Conservation (phyloP, 2,329 filamentous ascomycete genomes). For the Beauveria australis region DNA sequence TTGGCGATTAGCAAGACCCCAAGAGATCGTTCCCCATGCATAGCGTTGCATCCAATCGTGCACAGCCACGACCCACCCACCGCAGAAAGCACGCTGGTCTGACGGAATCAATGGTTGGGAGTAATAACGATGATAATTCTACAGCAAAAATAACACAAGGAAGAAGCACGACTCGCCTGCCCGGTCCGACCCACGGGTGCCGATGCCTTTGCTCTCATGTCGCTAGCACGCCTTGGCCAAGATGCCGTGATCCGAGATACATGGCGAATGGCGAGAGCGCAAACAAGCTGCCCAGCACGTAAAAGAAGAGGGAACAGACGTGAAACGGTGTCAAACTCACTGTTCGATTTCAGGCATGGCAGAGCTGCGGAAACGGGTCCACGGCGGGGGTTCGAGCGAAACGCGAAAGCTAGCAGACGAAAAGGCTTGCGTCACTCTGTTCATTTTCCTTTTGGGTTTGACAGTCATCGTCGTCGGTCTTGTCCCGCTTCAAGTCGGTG, state of each 20-base stretch:
- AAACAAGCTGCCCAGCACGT: neutral
- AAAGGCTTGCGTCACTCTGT: conserved; percentile 8
- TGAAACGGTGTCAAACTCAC: neutral
- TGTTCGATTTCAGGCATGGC: neutral
- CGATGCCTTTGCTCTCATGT: neutral
- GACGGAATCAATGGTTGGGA: neutral
- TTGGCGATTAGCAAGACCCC: neutral
- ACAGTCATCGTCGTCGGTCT: neutral
- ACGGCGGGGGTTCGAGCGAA: neutral
- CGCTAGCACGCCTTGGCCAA: conserved; percentile 8
- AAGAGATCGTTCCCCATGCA: neutral
- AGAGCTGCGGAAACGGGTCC: neutral
- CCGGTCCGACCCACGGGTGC: conserved; percentile 2
- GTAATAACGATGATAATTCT: neutral
- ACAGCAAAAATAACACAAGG: neutral
- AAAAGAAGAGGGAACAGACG: neutral
- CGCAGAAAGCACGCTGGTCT: neutral
- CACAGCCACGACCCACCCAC: neutral
- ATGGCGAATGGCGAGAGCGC: neutral
- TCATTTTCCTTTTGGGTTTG: neutral
- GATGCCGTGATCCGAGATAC: conserved; percentile 8
- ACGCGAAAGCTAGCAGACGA: neutral
- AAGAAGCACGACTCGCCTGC: neutral
- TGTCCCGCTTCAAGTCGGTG: neutral
- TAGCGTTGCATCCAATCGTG: neutral